Percentiles rank a stretch among this genome's conserved stretches.
These are phyloP conservation scores for Candida orba DNA, from an alignment of 805 yeast genomes.

Conservation along the genomic window DNA sequence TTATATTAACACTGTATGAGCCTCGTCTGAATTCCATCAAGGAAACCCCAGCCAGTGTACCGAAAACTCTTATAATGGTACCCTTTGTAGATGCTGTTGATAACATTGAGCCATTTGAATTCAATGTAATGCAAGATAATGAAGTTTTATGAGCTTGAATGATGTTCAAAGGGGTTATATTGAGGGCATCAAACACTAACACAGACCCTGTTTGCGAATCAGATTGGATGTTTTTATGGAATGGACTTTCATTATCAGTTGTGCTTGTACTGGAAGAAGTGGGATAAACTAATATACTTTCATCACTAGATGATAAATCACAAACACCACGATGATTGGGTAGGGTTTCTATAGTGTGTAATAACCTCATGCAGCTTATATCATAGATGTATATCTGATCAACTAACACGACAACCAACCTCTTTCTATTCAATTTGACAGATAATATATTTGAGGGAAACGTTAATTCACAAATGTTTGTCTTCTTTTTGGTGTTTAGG, in stretches of 20 bases:
- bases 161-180: constrained; percentile 69
- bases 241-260: constrained; percentile 1
- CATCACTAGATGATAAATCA: constrained; percentile 33
- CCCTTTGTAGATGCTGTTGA: constrained; percentile 92
- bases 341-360: constrained; percentile 59
- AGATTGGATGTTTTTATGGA: not conserved
- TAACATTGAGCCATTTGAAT: constrained; percentile 67
- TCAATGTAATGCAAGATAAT: constrained; percentile 59
- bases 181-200: constrained; percentile 68
- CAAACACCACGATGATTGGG: constrained; percentile 33
- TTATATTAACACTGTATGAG: constrained; percentile 52
- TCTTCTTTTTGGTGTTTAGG: constrained; percentile 62
- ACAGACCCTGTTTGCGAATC: constrained; percentile 29
- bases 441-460: constrained; percentile 72
- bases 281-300: constrained; percentile 49
- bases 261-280: constrained; percentile 27
- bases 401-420: constrained; percentile 68
- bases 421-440: constrained; percentile 72
- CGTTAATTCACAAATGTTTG: constrained; percentile 78
- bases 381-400: constrained; percentile 88
- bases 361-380: constrained; percentile 77
- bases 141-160: constrained; percentile 83
- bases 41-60: constrained; percentile 46
- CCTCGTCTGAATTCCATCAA: constrained; percentile 78
- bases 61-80: constrained; percentile 78